Base-by-base conservation (phyloP, 192 early-diverging fungal genomes). In the Umbelopsis ramanniana region DNA sequence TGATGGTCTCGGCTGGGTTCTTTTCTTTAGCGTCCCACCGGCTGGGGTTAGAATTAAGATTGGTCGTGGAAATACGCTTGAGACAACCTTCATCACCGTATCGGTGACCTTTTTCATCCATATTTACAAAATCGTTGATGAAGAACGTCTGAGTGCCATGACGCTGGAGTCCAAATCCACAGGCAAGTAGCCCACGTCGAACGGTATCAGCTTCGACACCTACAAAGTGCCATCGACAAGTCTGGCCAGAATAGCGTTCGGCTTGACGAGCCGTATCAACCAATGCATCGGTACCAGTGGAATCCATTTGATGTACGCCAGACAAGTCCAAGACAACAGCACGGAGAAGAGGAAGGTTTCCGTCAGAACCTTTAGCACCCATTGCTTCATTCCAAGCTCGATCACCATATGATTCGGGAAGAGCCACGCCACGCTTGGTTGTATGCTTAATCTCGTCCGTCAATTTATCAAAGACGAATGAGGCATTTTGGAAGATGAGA, bases 271-370 rank as follows among this genome's bases (percentile, higher is more conserved):
- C 68, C 12, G 45, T 77, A 45, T 95, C 93, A 9, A 91, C 76
- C 6, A 97, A 84, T 40, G 84, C 84, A 74, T 94, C 92, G 45
- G 93, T 71, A 19, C 93, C 94, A 1, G 94, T 93, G 21, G 88
- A 87, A 72, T 97, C 96, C 48, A 96, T 84, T 40, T 86, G 73
- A 45, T 91, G 90, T 22, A 96, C 93, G 23, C 86, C 89, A 0
- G 89, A 82, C 57, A 97, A 89, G 74, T 97, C 96, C 66, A 97
- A 85, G 37, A 97, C 82, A 23, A 95, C 75, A 1, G 94, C 89
- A 23, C 86, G 82, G 22, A 96, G 81, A 5, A 79, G 69, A 12
- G 89, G 88, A 73, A 75, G 52, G 9, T 72, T 66, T 52, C 85
- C 84, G 14, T 84, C 76, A n/a, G 85, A 72, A 50, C 52, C 69